Conservation (phyloP, 139 green algal genomes). For the Desmodesmus armatus region DNA sequence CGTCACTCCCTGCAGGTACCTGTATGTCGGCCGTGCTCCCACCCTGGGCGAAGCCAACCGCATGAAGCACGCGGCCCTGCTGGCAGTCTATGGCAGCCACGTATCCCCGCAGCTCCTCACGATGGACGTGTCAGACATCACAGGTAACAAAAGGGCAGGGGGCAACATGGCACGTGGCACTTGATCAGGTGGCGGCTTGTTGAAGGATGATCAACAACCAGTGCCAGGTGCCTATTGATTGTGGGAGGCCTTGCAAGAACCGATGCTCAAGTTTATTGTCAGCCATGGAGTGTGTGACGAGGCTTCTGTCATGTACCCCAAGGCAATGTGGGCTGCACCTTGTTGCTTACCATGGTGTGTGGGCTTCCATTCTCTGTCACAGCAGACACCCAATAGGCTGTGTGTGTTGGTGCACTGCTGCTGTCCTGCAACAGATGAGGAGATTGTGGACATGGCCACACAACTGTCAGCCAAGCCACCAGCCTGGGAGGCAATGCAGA, state of each 20-base stretch:
- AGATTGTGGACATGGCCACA: too few relatives aligned
- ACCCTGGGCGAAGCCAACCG: background rate
- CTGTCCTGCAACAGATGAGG: background rate
- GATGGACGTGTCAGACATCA: too few relatives aligned
- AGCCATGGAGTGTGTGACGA: background rate
- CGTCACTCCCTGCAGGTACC: too few relatives aligned
- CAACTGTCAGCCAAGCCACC: background rate
- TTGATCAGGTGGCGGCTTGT: background rate
- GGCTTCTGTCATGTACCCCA: background rate
- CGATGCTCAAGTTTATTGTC: background rate
- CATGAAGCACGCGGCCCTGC: background rate
- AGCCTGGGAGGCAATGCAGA: background rate
- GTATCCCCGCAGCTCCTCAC: too few relatives aligned
- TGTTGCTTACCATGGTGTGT: background rate
- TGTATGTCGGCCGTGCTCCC: slow-evolving; percentile 14
- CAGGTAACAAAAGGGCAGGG: too few relatives aligned
- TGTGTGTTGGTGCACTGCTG: too few relatives aligned
- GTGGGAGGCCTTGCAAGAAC: background rate
- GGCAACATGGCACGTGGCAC: background rate
- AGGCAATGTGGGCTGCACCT: background rate
- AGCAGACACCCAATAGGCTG: background rate
- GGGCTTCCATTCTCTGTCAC: background rate
- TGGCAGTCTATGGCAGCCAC: slow-evolving; percentile 10
- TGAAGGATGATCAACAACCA: background rate
- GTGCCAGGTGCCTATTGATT: background rate